These are phyloP conservation scores for Calonectria pseudoreteaudii DNA, from an alignment of 2,329 filamentous ascomycete species.

Conservation along the genomic window DNA sequence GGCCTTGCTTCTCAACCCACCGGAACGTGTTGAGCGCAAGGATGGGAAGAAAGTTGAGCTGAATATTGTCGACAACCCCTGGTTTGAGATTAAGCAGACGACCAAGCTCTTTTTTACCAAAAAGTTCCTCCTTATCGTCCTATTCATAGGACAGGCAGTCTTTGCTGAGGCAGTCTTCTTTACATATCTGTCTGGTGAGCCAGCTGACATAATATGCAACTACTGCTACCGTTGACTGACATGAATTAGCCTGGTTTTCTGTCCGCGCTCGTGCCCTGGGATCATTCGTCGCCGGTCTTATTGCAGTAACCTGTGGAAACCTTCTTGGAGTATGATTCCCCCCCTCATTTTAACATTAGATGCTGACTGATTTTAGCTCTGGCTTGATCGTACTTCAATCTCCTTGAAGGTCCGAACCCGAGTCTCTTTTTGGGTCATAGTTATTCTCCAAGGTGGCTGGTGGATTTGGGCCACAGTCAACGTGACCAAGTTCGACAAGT, in stretches of 20 bases:
- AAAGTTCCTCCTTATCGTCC: slow-evolving; percentile 72
- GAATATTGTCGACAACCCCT: slow-evolving; percentile 66
- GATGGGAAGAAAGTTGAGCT: slow-evolving; percentile 74
- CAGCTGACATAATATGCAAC: accelerated
- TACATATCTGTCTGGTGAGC: slow-evolving; percentile 65
- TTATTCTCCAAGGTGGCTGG: slow-evolving; percentile 73
- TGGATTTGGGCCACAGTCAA: slow-evolving; percentile 79
- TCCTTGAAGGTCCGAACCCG: slow-evolving; percentile 66
- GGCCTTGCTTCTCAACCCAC: slow-evolving; percentile 71
- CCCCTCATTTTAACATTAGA: neutral
- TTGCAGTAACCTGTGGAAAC: slow-evolving; percentile 75
- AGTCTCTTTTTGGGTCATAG: slow-evolving; percentile 64
- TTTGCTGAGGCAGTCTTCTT: slow-evolving; percentile 80
- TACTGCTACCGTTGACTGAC: slow-evolving; percentile 1
- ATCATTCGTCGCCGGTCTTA: slow-evolving; percentile 76
- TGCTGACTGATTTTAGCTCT: slow-evolving; percentile 50
- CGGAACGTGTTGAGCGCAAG: slow-evolving; percentile 71
- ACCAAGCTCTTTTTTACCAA: slow-evolving; percentile 69
- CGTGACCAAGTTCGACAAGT: slow-evolving; percentile 69
- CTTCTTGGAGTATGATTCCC: slow-evolving; percentile 65
- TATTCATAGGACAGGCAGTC: slow-evolving; percentile 77
- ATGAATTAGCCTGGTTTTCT: slow-evolving; percentile 70
- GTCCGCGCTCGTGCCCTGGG: slow-evolving; percentile 77
- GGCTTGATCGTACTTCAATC: slow-evolving; percentile 69
- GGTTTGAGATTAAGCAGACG: slow-evolving; percentile 70